phyloP scores from a whole-genome alignment of 352 stramenopile species.

The Plasmopara viticola region DNA sequence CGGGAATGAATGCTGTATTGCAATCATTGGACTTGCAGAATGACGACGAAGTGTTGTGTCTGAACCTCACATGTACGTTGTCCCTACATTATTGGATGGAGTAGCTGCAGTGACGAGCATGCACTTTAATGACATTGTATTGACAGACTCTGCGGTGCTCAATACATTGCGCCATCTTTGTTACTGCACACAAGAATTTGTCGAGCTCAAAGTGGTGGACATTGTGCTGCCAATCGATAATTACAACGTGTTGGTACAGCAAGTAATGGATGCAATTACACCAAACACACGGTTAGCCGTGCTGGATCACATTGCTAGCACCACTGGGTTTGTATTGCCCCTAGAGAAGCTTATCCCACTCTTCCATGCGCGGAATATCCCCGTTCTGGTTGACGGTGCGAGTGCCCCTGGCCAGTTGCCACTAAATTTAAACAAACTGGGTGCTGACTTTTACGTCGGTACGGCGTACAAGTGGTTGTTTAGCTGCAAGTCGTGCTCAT shows the following conservation, averaged over 20 bases:
- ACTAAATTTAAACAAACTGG: constrained; percentile 58
- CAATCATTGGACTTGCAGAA: constrained; percentile 82
- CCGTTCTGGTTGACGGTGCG: constrained; percentile 73
- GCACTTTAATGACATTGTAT: constrained; percentile 3
- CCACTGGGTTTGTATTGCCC: constrained; percentile 66
- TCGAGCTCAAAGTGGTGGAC: constrained; percentile 85
- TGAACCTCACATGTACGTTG: constrained; percentile 79
- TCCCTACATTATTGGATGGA: not conserved
- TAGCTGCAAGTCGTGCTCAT: constrained; percentile 79
- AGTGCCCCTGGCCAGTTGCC: constrained; percentile 67
- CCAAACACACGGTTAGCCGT: constrained; percentile 78
- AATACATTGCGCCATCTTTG: constrained; percentile 81
- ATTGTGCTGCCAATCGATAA: constrained; percentile 61
- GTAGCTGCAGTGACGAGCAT: not conserved
- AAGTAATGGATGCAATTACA: constrained; percentile 68
- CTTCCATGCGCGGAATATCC: constrained; percentile 71
- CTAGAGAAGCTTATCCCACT: constrained; percentile 79
- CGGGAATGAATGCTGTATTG: constrained; percentile 79
- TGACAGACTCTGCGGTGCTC: constrained; percentile 65
- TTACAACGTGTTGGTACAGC: constrained; percentile 63
- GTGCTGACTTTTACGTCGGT: constrained; percentile 80
- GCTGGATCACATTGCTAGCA: constrained; percentile 79
- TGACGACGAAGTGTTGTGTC: constrained; percentile 81
- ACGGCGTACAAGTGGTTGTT: constrained; percentile 85
- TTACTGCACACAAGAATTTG: constrained; percentile 83